Conservation (phyloP, 345 rosid genomes). For the Leavenworthia alabamica region DNA sequence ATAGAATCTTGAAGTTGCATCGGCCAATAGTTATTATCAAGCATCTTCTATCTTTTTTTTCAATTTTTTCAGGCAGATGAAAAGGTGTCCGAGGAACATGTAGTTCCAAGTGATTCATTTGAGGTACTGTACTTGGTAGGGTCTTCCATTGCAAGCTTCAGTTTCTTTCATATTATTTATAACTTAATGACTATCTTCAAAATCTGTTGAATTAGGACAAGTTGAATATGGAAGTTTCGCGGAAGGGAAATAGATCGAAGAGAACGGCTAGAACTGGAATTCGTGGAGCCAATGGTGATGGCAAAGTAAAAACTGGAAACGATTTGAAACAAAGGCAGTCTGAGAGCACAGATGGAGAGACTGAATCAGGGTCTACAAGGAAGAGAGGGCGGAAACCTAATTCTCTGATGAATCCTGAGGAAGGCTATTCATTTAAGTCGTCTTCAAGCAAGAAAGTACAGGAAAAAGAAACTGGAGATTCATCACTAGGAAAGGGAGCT, state of each 20-base stretch:
- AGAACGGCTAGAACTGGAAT: conserved; percentile 8
- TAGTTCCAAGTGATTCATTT: conserved; percentile 7
- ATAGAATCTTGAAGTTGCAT: conserved; percentile 22
- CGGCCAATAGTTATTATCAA: background rate
- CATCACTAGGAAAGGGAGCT: no score
- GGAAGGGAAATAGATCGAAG: conserved; percentile 20
- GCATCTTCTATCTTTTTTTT: background rate
- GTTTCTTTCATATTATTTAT: background rate
- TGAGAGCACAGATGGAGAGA: conserved; percentile 35
- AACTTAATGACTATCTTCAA: conserved; percentile 7
- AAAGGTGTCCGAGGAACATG: conserved; percentile 6
- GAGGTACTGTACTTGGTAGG: conserved; percentile 18
- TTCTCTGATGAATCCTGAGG: conserved; percentile 58
- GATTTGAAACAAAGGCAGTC: conserved; percentile 19
- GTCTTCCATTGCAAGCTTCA: background rate
- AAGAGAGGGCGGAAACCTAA: conserved; percentile 63
- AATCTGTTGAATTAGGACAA: conserved; percentile 26
- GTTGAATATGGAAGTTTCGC: background rate
- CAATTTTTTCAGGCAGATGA: conserved; percentile 25
- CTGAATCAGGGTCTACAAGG: conserved; percentile 25
- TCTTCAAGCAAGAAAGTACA: conserved; percentile 28
- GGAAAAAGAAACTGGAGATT: no score
- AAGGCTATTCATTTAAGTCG: conserved; percentile 39
- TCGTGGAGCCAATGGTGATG: conserved; percentile 8
- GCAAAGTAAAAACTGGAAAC: background rate